Percentiles rank a stretch among this genome's conserved stretches.
phyloP scores from a whole-genome alignment of 495 filamentous ascomycete genomes.

The Talaromyces thailandensis region DNA sequence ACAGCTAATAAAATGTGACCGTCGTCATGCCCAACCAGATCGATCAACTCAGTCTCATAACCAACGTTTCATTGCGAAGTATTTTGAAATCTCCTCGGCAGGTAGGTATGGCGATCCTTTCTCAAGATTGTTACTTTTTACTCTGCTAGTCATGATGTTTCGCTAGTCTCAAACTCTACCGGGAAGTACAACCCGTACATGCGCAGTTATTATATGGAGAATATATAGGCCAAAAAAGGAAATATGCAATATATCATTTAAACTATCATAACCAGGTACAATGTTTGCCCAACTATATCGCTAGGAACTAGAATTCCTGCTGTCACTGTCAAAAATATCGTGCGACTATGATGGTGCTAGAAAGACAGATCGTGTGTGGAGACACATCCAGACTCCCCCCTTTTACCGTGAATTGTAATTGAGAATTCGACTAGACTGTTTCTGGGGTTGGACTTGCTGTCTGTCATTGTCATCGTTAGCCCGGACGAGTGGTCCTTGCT shows the following conservation, averaged over 20 bases:
- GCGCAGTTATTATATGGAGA: not conserved
- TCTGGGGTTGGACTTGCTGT: not conserved
- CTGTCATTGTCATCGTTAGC: not conserved
- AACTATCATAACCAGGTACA: not conserved
- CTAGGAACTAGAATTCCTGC: not conserved
- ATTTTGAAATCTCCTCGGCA: not conserved
- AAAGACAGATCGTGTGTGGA: not conserved
- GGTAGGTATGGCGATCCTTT: not conserved
- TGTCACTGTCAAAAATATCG: not conserved
- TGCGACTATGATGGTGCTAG: not conserved
- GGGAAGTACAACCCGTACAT: not conserved
- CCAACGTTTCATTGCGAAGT: not conserved
- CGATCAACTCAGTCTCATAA: not conserved
- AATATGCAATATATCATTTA: not conserved
- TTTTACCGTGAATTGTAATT: not conserved
- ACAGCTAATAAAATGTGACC: not conserved
- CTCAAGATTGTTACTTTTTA: not conserved
- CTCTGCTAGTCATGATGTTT: not conserved
- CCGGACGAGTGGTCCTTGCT: not conserved
- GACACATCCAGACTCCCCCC: not conserved
- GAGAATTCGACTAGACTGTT: not conserved
- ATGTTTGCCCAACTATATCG: not conserved
- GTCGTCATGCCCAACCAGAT: not conserved
- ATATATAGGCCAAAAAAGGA: not conserved
- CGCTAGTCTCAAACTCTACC: not conserved